These are phyloP conservation scores for Cercospora sp. DNA, from an alignment of 2,329 filamentous ascomycete genomes.

Conservation along the genomic window DNA sequence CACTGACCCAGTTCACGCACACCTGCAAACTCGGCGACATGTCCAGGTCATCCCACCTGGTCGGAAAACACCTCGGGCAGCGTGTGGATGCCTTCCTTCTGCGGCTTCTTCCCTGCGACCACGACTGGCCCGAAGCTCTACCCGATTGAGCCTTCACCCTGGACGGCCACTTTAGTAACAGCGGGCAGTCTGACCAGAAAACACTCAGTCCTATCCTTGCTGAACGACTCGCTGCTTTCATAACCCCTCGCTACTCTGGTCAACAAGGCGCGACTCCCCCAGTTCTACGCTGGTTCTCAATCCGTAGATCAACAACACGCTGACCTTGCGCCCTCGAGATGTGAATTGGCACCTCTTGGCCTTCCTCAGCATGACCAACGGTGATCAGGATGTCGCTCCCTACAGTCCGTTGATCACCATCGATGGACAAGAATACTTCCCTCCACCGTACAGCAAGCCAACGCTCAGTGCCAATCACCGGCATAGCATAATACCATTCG, in stretches of 20 bases:
- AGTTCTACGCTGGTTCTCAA: background rate
- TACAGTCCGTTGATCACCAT: slow-evolving; percentile 28
- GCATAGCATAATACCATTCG: slow-evolving; percentile 36
- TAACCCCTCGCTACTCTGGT: background rate
- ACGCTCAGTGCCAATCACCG: slow-evolving; percentile 27
- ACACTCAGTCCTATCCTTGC: background rate
- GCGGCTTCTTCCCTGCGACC: background rate
- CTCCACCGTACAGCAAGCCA: slow-evolving; percentile 34
- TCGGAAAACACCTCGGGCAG: background rate
- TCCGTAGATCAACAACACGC: background rate
- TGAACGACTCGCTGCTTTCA: background rate
- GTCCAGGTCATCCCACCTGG: background rate
- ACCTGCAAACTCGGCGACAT: background rate
- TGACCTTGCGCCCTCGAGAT: background rate
- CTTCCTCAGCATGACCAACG: background rate
- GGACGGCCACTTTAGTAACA: background rate
- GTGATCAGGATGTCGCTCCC: slow-evolving; percentile 10
- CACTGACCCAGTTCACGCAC: background rate
- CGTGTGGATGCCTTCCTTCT: background rate
- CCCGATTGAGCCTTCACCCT: background rate
- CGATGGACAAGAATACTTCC: slow-evolving; percentile 32
- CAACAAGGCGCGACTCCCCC: background rate
- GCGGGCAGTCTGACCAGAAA: background rate
- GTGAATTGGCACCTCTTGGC: background rate
- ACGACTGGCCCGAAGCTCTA: background rate